A percentile compares a stretch with the other conserved stretches of the same genome.
These are phyloP conservation scores for Fusarium sarcochroum DNA, from an alignment of 2,329 filamentous ascomycete species.

Conservation along the genomic window DNA sequence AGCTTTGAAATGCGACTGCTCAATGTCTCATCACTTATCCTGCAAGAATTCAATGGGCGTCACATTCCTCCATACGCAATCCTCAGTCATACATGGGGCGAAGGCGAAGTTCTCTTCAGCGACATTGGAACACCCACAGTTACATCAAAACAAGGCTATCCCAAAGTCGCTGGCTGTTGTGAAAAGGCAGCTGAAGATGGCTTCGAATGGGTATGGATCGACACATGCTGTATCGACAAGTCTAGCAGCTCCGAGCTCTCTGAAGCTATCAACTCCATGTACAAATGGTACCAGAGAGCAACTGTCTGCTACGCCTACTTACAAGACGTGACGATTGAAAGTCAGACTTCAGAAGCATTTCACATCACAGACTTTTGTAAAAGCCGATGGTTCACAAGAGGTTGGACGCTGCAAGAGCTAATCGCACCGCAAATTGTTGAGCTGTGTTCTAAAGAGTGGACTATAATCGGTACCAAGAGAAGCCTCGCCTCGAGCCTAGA, in stretches of 20 bases:
- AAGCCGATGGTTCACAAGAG: constrained; percentile 24
- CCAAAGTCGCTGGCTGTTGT: constrained; percentile 11
- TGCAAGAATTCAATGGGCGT: constrained; percentile 12
- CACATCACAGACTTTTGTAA: constrained; percentile 7
- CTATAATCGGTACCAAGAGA: constrained; percentile 19
- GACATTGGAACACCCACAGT: neutral
- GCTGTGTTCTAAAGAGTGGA: constrained; percentile 15
- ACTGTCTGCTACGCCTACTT: constrained; percentile 24
- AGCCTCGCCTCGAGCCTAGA: constrained; percentile 16
- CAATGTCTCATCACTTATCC: constrained; percentile 18
- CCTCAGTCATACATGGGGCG: constrained; percentile 23
- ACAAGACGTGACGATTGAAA: constrained; percentile 14
- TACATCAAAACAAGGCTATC: constrained; percentile 7
- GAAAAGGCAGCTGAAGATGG: constrained; percentile 20
- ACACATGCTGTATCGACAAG: constrained; percentile 33
- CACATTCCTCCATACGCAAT: constrained; percentile 20
- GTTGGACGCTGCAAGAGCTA: constrained; percentile 24
- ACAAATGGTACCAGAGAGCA: constrained; percentile 17
- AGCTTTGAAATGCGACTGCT: constrained; percentile 8
- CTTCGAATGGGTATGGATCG: constrained; percentile 20
- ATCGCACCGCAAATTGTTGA: constrained; percentile 24
- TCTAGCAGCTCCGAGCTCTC: constrained; percentile 28
- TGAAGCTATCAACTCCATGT: constrained; percentile 28
- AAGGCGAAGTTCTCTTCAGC: constrained; percentile 18
- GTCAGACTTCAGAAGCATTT: neutral